A percentile compares a stretch with the other conserved stretches of the same genome.
phyloP scores from a whole-genome alignment of 129 eudicot genomes.

The Pulicaria dysenterica region DNA sequence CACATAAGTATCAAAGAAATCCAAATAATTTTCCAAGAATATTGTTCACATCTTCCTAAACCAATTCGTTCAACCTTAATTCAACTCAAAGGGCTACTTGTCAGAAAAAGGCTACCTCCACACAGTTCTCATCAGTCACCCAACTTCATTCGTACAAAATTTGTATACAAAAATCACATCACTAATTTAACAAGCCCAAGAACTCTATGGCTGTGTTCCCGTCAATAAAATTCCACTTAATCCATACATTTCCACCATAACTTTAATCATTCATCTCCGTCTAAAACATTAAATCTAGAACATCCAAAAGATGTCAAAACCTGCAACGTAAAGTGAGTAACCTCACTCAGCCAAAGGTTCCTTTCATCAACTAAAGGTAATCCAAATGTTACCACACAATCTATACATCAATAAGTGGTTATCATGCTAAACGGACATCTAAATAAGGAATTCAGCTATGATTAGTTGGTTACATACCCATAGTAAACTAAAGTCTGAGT shows the following conservation, averaged over 20 bases:
- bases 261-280: background rate
- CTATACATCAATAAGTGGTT: background rate
- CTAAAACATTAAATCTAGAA: conserved; percentile 12
- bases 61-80: conserved; percentile 6
- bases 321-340: background rate
- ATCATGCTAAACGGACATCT: background rate
- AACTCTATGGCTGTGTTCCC: background rate
- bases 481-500: too few species aligned
- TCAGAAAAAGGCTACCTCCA: conserved; percentile 12
- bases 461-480: too few species aligned
- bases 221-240: background rate
- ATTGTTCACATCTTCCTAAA: background rate
- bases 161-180: background rate
- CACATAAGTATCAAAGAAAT: background rate
- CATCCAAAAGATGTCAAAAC: conserved; percentile 9
- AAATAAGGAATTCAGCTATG: background rate
- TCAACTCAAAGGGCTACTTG: conserved; percentile 15
- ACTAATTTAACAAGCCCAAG: conserved; percentile 6
- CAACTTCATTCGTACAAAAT: conserved; percentile 3
- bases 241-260: background rate
- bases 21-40: background rate
- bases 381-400: conserved; percentile 16
- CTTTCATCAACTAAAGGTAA: background rate
- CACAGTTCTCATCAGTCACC: background rate
- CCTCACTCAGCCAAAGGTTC: conserved; percentile 1